Conservation (phyloP, 805 yeast species). For the Cyberlindnera mrakii region DNA sequence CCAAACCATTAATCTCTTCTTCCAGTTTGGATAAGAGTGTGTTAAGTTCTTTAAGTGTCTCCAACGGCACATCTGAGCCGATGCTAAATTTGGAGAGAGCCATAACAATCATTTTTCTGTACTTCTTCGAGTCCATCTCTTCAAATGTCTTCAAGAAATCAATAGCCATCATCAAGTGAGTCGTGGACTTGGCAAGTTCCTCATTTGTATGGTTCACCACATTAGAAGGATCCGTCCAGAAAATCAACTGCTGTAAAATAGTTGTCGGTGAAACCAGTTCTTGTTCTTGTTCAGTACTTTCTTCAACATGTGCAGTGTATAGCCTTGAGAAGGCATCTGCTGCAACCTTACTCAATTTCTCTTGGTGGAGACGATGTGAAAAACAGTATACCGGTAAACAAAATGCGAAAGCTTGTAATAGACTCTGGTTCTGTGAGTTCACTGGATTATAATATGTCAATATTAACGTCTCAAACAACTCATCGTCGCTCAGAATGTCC, state of each 20-base stretch:
- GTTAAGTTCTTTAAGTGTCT: conserved; percentile 22
- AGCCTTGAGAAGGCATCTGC: conserved; percentile 61
- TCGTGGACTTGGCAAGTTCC: conserved; percentile 34
- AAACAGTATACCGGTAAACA: conserved; percentile 85
- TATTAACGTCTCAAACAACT: conserved; percentile 63
- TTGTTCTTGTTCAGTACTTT: conserved; percentile 25
- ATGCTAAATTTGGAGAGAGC: conserved; percentile 45
- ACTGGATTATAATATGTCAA: conserved; percentile 71
- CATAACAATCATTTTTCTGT: conserved; percentile 46
- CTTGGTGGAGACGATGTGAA: conserved; percentile 69
- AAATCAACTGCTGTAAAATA: conserved; percentile 63
- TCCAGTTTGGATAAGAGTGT: conserved; percentile 25
- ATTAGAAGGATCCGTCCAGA: conserved; percentile 81
- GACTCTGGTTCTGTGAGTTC: conserved; percentile 53
- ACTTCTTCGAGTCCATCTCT: conserved; percentile 40
- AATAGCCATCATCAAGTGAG: conserved; percentile 51
- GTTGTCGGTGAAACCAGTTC: conserved; percentile 36
- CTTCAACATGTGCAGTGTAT: conserved; percentile 37
- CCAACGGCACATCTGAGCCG: conserved; percentile 26
- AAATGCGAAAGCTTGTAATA: conserved; percentile 76
- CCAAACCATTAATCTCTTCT: conserved; percentile 26
- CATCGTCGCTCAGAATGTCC: conserved; percentile 66
- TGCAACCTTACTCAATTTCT: conserved; percentile 53
- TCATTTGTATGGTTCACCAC: conserved; percentile 44
- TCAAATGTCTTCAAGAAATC: conserved; percentile 48